Base-by-base conservation (phyloP, 1,284 basidiomycete genomes). In the Puccinia novopanici region DNA sequence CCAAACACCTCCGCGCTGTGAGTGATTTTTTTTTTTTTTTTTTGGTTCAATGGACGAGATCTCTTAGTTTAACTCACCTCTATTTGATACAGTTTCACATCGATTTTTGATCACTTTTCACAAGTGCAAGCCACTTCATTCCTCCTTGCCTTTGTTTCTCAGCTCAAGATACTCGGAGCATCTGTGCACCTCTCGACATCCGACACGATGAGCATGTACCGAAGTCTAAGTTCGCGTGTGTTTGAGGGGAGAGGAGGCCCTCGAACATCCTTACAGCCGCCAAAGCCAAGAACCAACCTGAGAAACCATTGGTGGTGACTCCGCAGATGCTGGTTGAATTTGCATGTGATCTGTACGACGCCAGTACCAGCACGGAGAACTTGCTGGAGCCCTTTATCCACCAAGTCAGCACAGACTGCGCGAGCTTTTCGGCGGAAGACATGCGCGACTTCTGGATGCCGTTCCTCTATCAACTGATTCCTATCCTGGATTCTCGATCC, bases 391-490 rank as follows among this genome's bases (percentile, higher is more conserved):
- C 15, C 3, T 57, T 57, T 27, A 57, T 57, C 55, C 22, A 57
- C 5, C 9, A 57, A 57, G 27, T 57, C 24, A 27, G 19, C 27
- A 9, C 15, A 24, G n/a, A 57, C 19, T 27, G 15, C 24, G 3
- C 22, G n/a, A 27, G n/a, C 10, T 57, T 57, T 24, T 57, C 55
- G 4, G 55, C 55, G 10, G n/a, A 24, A 57, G 55, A 57, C 55
- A 57, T 57, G 55, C 55, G 24, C 22, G 13, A 27, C n/a, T 27
- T 57, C 55, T 57, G 55, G 55, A 57, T 57, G n/a, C 55, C 55
- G 24, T 57, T 57, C 55, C 24, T 57, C 55, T 27, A 57, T 27
- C n/a, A 57, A 24, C 55, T 57, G n/a, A 57, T 27, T 27, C 22
- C n/a, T 19, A 24, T 24, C 27, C 55, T 57, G 55, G 22, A 10